phyloP scores from a whole-genome alignment of 805 yeast species.

The Zygosaccharomyces kombuchaensis region DNA sequence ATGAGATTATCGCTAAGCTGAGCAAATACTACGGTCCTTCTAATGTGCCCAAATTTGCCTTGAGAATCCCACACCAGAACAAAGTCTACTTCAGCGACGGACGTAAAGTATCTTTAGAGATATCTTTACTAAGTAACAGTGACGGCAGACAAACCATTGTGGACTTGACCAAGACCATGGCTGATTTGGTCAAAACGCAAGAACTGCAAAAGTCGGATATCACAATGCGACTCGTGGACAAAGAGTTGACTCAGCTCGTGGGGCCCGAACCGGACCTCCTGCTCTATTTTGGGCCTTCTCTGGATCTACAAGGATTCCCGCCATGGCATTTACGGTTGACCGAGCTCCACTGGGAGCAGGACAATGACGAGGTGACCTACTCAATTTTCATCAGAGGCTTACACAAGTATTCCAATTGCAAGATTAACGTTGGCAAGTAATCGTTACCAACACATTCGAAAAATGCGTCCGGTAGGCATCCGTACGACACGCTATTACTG shows the following conservation, averaged over 20 bases:
- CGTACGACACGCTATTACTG: conserved; percentile 1
- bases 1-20: conserved; percentile 54
- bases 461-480: neutral
- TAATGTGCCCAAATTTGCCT: conserved; percentile 55
- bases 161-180: conserved; percentile 79
- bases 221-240: conserved; percentile 69
- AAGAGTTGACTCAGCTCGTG: conserved; percentile 66
- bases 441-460: neutral
- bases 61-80: conserved; percentile 67
- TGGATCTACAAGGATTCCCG: conserved; percentile 91
- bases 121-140: conserved; percentile 61
- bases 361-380: conserved; percentile 73
- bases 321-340: conserved; percentile 95
- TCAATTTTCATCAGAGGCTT: conserved; percentile 78
- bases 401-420: conserved; percentile 70
- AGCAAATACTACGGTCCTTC: conserved; percentile 70
- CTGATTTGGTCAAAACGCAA: conserved; percentile 60
- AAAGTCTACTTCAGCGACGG: conserved; percentile 37
- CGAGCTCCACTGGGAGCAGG: conserved; percentile 89
- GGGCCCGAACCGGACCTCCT: conserved; percentile 92
- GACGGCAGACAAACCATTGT: conserved; percentile 92
- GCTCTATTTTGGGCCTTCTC: conserved; percentile 75
- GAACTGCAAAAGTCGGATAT: conserved; percentile 64
- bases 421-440: conserved; percentile 82
- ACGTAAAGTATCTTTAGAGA: conserved; percentile 48